Evolutionary conservation across 2,329 filamentous ascomycete species (phyloP).

Genomic region (Phoma herbarum): DNA sequence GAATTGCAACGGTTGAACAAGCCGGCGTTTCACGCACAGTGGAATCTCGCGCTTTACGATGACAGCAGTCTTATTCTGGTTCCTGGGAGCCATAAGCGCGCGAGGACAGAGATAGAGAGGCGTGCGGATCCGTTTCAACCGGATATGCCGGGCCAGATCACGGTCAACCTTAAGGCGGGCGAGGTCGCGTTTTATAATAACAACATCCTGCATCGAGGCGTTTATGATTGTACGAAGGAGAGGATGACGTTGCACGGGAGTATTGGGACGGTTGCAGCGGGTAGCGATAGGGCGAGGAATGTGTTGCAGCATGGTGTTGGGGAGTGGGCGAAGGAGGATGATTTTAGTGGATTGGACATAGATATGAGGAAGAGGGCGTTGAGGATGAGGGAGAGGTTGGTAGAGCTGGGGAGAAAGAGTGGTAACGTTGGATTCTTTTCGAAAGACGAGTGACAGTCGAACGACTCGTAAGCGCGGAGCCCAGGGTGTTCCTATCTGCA

Average conservation of each 20-base stretch:
- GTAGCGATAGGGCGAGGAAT: conserved; percentile 69
- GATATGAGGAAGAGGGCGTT: conserved; percentile 67
- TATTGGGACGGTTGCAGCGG: conserved; percentile 68
- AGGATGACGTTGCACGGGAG: conserved; percentile 77
- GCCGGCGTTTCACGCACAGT: conserved; percentile 80
- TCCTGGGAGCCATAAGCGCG: conserved; percentile 76
- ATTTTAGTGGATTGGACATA: conserved; percentile 68
- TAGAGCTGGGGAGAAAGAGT: conserved; percentile 68
- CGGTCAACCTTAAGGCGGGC: conserved; percentile 73
- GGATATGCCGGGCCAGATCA: conserved; percentile 68
- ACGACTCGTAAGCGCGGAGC: too few species aligned
- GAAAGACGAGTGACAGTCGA: conserved; percentile 42
- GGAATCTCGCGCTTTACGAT: conserved; percentile 82
- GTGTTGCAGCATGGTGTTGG: conserved; percentile 79
- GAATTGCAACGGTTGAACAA: conserved; percentile 69
- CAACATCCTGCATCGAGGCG: conserved; percentile 81
- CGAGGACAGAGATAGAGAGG: conserved; percentile 75
- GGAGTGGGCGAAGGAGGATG: conserved; percentile 68
- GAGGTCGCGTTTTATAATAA: conserved; percentile 91
- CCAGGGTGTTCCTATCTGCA: too few species aligned
- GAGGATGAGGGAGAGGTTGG: conserved; percentile 69
- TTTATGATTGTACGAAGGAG: conserved; percentile 67
- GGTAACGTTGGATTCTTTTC: conserved; percentile 67
- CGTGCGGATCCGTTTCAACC: conserved; percentile 71
- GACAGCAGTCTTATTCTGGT: conserved; percentile 77